Percentiles rank a stretch among this genome's conserved stretches.
Conservation (phyloP, 2,329 filamentous ascomycete genomes). For the Myriosclerotinia duriaeana region DNA sequence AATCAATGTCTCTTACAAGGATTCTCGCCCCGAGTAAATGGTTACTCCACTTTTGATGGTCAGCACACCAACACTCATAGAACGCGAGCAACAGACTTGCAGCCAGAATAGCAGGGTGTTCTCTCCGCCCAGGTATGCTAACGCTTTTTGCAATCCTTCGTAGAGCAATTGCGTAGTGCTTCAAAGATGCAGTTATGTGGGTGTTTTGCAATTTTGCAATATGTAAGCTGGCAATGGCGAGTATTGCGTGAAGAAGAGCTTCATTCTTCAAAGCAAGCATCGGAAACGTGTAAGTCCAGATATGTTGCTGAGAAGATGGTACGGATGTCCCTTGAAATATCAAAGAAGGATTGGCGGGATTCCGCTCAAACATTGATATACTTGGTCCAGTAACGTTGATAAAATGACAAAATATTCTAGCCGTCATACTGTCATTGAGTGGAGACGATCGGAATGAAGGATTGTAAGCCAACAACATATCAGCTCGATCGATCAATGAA, state of each 20-base stretch:
- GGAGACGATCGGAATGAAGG: slow-evolving; percentile 68
- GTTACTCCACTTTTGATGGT: slow-evolving; percentile 94
- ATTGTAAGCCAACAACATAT: slow-evolving; percentile 62
- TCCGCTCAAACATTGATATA: slow-evolving; percentile 83
- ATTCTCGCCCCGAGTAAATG: slow-evolving; percentile 84
- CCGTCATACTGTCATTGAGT: slow-evolving; percentile 75
- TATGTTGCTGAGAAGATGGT: slow-evolving; percentile 61
- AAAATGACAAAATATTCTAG: slow-evolving; percentile 87
- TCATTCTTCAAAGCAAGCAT: slow-evolving; percentile 80
- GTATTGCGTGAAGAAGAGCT: slow-evolving; percentile 85
- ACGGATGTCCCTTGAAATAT: slow-evolving; percentile 62
- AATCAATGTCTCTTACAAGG: slow-evolving; percentile 79
- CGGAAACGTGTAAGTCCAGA: slow-evolving; percentile 76
- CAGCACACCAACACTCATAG: slow-evolving; percentile 92
- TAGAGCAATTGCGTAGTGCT: slow-evolving; percentile 87
- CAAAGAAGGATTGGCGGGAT: slow-evolving; percentile 69
- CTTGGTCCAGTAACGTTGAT: slow-evolving; percentile 83
- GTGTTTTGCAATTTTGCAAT: slow-evolving; percentile 77
- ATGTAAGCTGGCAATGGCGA: slow-evolving; percentile 82
- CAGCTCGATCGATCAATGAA: slow-evolving; percentile 45
- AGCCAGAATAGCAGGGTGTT: slow-evolving; percentile 79
- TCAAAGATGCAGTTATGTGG: slow-evolving; percentile 76
- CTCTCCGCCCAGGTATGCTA: slow-evolving; percentile 64
- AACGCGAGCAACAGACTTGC: slow-evolving; percentile 83
- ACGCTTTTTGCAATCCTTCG: slow-evolving; percentile 77